Conservation (phyloP, 768 basidiomycete species). For the Lyophyllum decastes region DNA sequence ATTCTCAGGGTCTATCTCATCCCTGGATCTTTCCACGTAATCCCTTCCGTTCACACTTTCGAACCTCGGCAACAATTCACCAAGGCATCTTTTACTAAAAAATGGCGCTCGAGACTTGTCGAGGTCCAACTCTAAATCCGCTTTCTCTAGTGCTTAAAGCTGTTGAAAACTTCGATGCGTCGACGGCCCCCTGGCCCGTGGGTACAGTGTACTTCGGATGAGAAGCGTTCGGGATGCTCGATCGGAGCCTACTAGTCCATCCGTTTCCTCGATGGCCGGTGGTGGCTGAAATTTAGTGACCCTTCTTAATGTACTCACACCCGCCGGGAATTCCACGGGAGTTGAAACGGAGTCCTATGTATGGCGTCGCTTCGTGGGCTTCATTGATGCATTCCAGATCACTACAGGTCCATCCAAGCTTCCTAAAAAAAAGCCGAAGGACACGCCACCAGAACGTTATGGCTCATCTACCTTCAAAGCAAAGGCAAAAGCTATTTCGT, state of each 20-base stretch:
- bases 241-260: conserved; percentile 23
- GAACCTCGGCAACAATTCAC: neutral
- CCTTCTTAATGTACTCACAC: neutral
- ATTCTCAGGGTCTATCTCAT: conserved; percentile 9
- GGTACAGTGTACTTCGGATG: conserved; percentile 13
- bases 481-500: neutral
- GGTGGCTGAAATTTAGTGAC: neutral
- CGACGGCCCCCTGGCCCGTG: conserved; percentile 2
- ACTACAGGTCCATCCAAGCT: neutral
- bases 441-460: conserved; percentile 3
- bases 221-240: conserved; percentile 6
- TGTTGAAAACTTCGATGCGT: neutral
- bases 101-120: neutral
- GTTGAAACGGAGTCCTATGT: neutral
- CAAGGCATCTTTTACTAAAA: neutral
- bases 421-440: neutral
- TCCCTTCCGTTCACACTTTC: neutral
- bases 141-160: neutral
- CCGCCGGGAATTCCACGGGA: conserved; percentile 10
- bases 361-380: neutral
- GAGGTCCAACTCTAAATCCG: conserved; percentile 7
- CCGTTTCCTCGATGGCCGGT: conserved; percentile 11
- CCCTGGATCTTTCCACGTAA: neutral
- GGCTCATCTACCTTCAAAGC: neutral
- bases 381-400: neutral